A percentile compares a stretch with the other conserved stretches of the same genome.
These are phyloP conservation scores for Vigna reflexopilosa DNA, from an alignment of 306 rosid genomes.

Conservation along the genomic window DNA sequence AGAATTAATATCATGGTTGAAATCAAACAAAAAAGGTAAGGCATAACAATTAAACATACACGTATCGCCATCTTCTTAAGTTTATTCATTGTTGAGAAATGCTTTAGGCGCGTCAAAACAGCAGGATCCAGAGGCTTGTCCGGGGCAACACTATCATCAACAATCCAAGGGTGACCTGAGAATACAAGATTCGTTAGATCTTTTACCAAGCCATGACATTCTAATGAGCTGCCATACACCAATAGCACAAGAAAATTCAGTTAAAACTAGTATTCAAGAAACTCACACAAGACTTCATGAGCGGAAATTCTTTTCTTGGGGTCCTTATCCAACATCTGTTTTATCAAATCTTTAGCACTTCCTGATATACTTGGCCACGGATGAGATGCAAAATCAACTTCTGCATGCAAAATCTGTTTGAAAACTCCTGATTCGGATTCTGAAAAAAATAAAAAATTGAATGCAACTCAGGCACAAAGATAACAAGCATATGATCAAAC, in stretches of 20 bases:
- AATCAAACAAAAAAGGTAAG: constrained; percentile 34
- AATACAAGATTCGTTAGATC: constrained; percentile 36
- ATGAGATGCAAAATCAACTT: constrained; percentile 69
- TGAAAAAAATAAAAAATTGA: constrained; percentile 45
- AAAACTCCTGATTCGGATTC: constrained; percentile 81
- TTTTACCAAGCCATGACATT: constrained; percentile 12
- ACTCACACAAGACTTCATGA: constrained; percentile 86
- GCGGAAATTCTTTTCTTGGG: constrained; percentile 75
- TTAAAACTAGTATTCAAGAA: constrained; percentile 37
- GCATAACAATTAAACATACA: constrained; percentile 48
- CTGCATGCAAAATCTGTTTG: constrained; percentile 72
- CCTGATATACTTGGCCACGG: constrained; percentile 89
- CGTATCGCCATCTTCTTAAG: constrained; percentile 91
- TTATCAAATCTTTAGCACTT: constrained; percentile 78
- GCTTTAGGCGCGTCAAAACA: constrained; percentile 88
- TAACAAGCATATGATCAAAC: background rate
- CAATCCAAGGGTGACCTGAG: constrained; percentile 91
- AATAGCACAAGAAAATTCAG: constrained; percentile 23
- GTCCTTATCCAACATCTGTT: constrained; percentile 73
- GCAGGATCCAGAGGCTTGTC: constrained; percentile 89
- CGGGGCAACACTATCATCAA: constrained; percentile 85
- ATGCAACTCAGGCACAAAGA: constrained; percentile 12
- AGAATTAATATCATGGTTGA: constrained; percentile 23
- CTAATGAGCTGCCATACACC: constrained; percentile 18
- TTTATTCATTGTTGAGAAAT: constrained; percentile 89